Conservation (phyloP, 345 rosid genomes). For the Rubroshorea leprosula region DNA sequence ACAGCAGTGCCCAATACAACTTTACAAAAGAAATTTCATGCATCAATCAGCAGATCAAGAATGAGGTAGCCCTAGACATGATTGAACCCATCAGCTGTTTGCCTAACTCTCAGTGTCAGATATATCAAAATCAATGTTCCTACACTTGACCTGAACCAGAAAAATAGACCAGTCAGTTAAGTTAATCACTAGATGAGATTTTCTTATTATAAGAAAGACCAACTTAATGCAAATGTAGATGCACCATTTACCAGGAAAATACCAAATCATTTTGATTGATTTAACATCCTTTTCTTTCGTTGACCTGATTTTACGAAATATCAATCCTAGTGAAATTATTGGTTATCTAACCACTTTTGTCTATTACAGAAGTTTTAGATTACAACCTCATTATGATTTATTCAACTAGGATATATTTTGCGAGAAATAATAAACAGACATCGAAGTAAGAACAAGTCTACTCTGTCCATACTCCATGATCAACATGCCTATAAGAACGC, state of each 20-base stretch:
- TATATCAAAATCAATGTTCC: conserved; percentile 85
- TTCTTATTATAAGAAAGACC: not conserved
- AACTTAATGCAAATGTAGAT: not conserved
- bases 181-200: not conserved
- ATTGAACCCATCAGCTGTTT: conserved; percentile 38
- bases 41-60: conserved; percentile 1
- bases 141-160: conserved; percentile 66
- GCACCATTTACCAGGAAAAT: not conserved
- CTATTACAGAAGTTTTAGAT: no score
- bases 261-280: no score
- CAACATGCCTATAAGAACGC: no score
- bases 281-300: no score
- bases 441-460: no score
- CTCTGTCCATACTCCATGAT: no score
- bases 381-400: no score
- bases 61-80: conserved; percentile 28
- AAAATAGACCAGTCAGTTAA: conserved; percentile 1
- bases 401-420: no score
- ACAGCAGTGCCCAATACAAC: conserved; percentile 4
- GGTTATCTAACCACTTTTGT: no score
- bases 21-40: not conserved
- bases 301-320: no score
- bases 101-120: conserved; percentile 75
- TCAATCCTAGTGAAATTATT: no score
- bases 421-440: no score